phyloP scores from a whole-genome alignment of 1,139 yeast genomes.

The Hemisphaericaspora xylanilytica region DNA sequence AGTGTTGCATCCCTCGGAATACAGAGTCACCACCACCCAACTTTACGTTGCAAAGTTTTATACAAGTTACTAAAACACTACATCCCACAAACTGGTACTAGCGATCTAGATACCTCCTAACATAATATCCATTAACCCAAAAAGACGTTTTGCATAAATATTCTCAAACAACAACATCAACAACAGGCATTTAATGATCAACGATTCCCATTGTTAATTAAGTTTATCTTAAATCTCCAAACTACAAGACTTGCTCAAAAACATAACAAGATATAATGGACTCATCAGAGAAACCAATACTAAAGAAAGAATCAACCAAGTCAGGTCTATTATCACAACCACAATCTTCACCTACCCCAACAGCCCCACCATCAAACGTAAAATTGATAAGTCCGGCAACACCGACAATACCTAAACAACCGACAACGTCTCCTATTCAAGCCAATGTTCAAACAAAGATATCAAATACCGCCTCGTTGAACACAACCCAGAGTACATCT shows the following conservation, averaged over 20 bases:
- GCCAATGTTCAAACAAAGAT: background rate
- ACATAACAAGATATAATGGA: background rate
- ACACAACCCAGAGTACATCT: slow-evolving; percentile 3
- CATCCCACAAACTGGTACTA: too few relatives aligned
- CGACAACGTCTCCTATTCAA: background rate
- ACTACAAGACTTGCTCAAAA: background rate
- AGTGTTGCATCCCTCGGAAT: too few relatives aligned
- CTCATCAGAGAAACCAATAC: background rate
- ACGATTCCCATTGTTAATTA: background rate
- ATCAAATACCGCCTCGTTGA: background rate
- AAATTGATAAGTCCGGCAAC: background rate
- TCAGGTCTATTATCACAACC: slow-evolving; percentile 2
- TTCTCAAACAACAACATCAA: too few relatives aligned
- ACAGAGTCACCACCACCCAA: too few relatives aligned
- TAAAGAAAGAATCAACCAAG: background rate
- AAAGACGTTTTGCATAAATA: too few relatives aligned
- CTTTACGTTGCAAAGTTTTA: too few relatives aligned
- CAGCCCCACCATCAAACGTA: background rate
- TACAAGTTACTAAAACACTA: too few relatives aligned
- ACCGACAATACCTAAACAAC: background rate
- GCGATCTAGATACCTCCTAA: too few relatives aligned
- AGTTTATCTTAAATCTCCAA: background rate
- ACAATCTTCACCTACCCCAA: slow-evolving; percentile 1
- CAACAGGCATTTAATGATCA: too few relatives aligned
- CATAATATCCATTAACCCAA: too few relatives aligned